Base-by-base conservation (phyloP, 305 asterid genomes). In the Andrographis paniculata region DNA sequence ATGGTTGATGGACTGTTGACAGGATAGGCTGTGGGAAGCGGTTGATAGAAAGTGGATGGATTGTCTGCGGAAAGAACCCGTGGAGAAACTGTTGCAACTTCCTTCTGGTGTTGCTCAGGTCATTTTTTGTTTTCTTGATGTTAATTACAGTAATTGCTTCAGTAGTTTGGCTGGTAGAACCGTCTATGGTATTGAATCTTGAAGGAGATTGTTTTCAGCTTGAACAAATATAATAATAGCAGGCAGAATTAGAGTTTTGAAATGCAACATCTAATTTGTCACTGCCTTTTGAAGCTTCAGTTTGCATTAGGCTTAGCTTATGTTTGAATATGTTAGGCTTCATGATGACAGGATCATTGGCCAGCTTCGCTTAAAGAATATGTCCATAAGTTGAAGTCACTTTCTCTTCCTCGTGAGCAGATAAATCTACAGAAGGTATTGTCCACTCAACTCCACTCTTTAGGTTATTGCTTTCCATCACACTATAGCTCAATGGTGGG, bases 11-110 rank as follows among this genome's bases (percentile, higher is more conserved):
- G 43, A 13, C 45, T 39, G 44, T 13, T 42, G 60, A 52, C 80
- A 83, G 87, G 93, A 85, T 67, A 80, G 75, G 31, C 73, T 82
- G 27, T 89, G 95, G 95, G 93, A 78, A 71, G 68, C 81, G 38
- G 87, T 89, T 39, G 91, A 89, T 68, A 59, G 63, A 47, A 82
- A 82, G 51, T 89, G 97, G 95, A 76, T 82, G 75, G 72, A 85
- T 62, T 89, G 93, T 63, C 68, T 89, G 58, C 67, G 80, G 28
- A 65, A 61, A 30, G 95, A 78, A 65, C 68, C 77, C 2, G 77
- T 76, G 30, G 82, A 71, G 33, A 73, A 73, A 55, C 79, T 85
- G 40, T 58, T 89, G 58, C 82, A 37, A 38, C 72, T 85, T 47
- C 95, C 97, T 3, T 77, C 86, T 45, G 91, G 94, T 36, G 74